phyloP scores from a whole-genome alignment of 495 filamentous ascomycete species.

The Tricharina praecox region DNA sequence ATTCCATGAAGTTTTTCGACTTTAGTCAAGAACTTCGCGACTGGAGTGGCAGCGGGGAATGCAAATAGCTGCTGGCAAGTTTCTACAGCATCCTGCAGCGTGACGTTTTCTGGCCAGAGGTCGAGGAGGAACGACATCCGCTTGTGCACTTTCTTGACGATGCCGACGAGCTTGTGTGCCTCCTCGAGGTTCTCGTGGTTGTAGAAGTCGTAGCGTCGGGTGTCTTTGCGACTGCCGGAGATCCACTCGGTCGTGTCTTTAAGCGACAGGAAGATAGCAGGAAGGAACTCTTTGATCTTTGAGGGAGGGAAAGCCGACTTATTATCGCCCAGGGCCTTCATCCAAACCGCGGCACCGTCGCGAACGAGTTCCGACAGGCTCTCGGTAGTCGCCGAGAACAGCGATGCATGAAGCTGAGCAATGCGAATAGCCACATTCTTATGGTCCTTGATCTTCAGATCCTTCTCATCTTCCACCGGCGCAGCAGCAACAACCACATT shows the following conservation, averaged over 20 bases:
- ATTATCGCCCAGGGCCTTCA: conserved; percentile 13
- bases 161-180: conserved; percentile 46
- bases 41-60: conserved; percentile 63
- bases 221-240: conserved; percentile 24
- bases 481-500: too few relatives aligned
- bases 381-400: conserved; percentile 30
- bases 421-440: conserved; percentile 35
- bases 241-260: conserved; percentile 41
- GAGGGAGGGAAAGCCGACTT: conserved; percentile 27
- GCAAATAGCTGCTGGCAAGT: conserved; percentile 56
- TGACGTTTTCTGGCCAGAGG: conserved; percentile 56
- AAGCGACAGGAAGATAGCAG: conserved; percentile 48
- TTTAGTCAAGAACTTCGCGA: conserved; percentile 67
- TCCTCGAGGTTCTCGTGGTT: conserved; percentile 58
- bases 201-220: conserved; percentile 66
- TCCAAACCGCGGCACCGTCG: conserved; percentile 12
- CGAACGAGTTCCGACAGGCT: conserved; percentile 11
- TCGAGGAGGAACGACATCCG: conserved; percentile 40
- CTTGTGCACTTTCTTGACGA: conserved; percentile 47
- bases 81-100: conserved; percentile 55
- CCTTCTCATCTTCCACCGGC: conserved; percentile 12
- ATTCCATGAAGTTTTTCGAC: conserved; percentile 66
- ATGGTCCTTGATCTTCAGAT: conserved; percentile 27
- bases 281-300: conserved; percentile 39
- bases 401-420: conserved; percentile 36